Conservation (phyloP, 2,329 filamentous ascomycete genomes). For the Ceratocystis alfenasii region DNA sequence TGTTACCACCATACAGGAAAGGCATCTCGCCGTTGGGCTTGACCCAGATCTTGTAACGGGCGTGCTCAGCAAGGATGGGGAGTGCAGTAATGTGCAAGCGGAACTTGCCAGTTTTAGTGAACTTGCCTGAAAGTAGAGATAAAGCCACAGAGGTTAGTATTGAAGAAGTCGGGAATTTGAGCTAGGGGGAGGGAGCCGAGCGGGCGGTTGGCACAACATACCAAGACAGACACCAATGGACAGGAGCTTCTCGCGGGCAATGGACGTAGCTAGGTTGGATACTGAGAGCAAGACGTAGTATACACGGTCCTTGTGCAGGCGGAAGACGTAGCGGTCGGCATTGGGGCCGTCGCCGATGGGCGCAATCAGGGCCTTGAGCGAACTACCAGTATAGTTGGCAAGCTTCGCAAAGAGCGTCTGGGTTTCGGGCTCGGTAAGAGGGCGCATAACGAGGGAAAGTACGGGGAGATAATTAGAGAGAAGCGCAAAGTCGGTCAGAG, state of each 20-base stretch:
- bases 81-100: constrained; percentile 82
- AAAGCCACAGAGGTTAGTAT: not conserved
- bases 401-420: constrained; percentile 83
- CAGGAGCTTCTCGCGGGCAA: constrained; percentile 69
- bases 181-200: not conserved
- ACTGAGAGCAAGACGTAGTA: constrained; percentile 87
- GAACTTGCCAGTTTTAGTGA: constrained; percentile 95
- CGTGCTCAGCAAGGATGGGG: constrained; percentile 78
- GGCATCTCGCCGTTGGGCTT: constrained; percentile 96
- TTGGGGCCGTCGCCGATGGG: constrained; percentile 55
- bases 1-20: constrained; percentile 85
- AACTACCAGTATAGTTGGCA: constrained; percentile 81
- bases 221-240: constrained; percentile 78
- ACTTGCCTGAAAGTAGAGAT: constrained; percentile 52
- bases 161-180: not conserved
- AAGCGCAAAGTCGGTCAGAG: not conserved
- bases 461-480: constrained; percentile 9
- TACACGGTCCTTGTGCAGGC: constrained; percentile 67
- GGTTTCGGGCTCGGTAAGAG: constrained; percentile 67
- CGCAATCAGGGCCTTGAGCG: constrained; percentile 72
- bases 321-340: constrained; percentile 73
- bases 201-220: constrained; percentile 26
- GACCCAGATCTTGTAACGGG: constrained; percentile 94
- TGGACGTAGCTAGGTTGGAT: constrained; percentile 79
- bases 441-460: constrained; percentile 49